These are phyloP conservation scores for Scheffersomyces titani DNA, from an alignment of 1,139 yeast genomes.

Conservation along the genomic window DNA sequence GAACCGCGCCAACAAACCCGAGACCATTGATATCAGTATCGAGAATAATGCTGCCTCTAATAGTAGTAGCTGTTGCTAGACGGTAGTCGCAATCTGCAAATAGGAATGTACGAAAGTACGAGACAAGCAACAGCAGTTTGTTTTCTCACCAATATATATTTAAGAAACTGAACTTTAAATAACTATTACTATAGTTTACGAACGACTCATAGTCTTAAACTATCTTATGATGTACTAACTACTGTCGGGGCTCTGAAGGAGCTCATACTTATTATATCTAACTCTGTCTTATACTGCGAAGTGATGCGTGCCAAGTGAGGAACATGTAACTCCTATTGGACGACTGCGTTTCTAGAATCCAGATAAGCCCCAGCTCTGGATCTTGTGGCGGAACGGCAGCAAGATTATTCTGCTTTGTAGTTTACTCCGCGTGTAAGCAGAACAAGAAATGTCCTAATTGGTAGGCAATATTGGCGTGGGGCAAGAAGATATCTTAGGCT, in stretches of 20 bases:
- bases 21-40: constrained; percentile 45
- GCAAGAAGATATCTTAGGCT: not conserved
- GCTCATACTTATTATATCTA: not conserved
- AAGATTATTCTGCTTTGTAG: not conserved
- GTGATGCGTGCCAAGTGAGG: not conserved
- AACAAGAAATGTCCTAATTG: not conserved
- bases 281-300: not conserved
- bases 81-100: not conserved
- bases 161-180: not conserved
- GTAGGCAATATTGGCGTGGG: not conserved
- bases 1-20: constrained; percentile 32
- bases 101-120: not conserved
- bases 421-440: not conserved
- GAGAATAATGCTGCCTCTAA: constrained; percentile 19
- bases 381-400: not conserved
- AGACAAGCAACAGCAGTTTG: not conserved
- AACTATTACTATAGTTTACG: not conserved
- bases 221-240: not conserved
- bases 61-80: constrained; percentile 17
- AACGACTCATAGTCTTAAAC: not conserved
- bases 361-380: not conserved
- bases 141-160: not conserved
- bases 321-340: not conserved
- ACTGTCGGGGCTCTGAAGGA: not conserved
- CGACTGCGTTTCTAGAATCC: not conserved